A percentile compares a stretch with the other conserved stretches of the same genome.
Conservation (phyloP, 2,329 filamentous ascomycete species). For the Fusarium circinatum region DNA sequence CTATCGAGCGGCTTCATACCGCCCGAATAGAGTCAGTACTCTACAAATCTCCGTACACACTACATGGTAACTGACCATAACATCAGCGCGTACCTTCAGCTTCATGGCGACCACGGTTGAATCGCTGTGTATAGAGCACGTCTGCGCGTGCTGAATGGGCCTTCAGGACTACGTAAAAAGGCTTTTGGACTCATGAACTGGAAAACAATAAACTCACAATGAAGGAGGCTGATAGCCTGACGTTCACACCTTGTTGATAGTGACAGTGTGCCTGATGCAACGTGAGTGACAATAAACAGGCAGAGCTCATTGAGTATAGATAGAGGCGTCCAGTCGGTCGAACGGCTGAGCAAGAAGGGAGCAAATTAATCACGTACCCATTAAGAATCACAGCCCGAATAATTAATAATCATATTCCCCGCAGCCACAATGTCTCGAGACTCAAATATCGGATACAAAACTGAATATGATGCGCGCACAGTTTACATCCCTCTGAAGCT, state of each 20-base stretch:
- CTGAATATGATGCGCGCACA: not conserved
- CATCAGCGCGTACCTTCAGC: too few species aligned
- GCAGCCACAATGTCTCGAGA: not conserved
- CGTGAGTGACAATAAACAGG: fast-evolving
- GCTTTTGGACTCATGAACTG: too few species aligned
- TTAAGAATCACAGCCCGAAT: fast-evolving
- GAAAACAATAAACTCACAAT: not conserved
- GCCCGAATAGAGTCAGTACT: too few species aligned
- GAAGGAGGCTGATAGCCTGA: not conserved
- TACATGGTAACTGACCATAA: too few species aligned
- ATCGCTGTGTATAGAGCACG: not conserved
- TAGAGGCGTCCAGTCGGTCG: too few species aligned
- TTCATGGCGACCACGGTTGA: not conserved
- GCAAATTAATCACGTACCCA: not conserved
- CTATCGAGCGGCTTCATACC: not conserved
- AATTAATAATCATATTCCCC: fast-evolving
- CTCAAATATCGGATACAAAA: not conserved
- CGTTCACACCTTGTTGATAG: too few species aligned
- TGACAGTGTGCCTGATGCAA: not conserved
- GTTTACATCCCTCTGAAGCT: not conserved
- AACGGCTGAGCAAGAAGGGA: not conserved
- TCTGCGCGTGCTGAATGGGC: fast-evolving
- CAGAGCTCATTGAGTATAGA: not conserved
- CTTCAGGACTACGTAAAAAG: fast-evolving
- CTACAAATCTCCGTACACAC: too few species aligned